phyloP scores from a whole-genome alignment of 805 yeast genomes.

The Ogataea sp. region DNA sequence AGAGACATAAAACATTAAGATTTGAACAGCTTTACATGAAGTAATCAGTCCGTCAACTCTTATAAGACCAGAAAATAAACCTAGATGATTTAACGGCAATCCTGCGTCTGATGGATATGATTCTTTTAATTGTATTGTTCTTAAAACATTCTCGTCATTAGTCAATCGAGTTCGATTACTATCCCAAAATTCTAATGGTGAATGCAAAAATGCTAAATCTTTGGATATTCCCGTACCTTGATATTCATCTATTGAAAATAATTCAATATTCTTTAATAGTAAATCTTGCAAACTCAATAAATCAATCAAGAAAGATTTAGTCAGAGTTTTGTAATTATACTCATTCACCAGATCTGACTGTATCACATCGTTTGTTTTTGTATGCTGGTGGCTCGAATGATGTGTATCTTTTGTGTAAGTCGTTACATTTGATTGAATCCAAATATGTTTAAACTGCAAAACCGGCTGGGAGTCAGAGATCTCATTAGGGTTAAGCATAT shows the following conservation, averaged over 20 bases:
- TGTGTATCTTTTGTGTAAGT: not conserved
- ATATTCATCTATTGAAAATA: constrained; percentile 3
- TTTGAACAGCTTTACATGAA: constrained; percentile 31
- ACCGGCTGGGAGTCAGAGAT: too few relatives aligned
- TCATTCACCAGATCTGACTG: too few relatives aligned
- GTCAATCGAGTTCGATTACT: constrained; percentile 19
- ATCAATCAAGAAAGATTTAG: constrained; percentile 28
- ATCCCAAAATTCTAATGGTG: constrained; percentile 39
- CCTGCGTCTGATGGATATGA: constrained; percentile 13
- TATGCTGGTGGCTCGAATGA: not conserved
- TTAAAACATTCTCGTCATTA: constrained; percentile 27
- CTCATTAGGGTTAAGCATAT: not conserved
- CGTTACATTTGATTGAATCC: constrained; percentile 22
- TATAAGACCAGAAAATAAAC: constrained; percentile 29
- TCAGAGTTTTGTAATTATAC: constrained; percentile 24
- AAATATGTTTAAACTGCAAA: constrained; percentile 28
- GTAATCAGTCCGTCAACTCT: constrained; percentile 35
- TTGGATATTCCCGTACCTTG: not conserved
- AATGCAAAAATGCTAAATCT: constrained; percentile 19
- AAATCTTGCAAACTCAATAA: constrained; percentile 26
- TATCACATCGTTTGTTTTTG: not conserved
- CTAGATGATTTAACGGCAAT: constrained; percentile 17
- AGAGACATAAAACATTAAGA: constrained; percentile 23
- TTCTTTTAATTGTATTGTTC: constrained; percentile 29
- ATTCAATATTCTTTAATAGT: constrained; percentile 17